A percentile compares a stretch with the other conserved stretches of the same genome.
Evolutionary conservation across 225 moss, liverwort and hornwort genomes (phyloP).

Genomic region (Sphagnum contortum): DNA sequence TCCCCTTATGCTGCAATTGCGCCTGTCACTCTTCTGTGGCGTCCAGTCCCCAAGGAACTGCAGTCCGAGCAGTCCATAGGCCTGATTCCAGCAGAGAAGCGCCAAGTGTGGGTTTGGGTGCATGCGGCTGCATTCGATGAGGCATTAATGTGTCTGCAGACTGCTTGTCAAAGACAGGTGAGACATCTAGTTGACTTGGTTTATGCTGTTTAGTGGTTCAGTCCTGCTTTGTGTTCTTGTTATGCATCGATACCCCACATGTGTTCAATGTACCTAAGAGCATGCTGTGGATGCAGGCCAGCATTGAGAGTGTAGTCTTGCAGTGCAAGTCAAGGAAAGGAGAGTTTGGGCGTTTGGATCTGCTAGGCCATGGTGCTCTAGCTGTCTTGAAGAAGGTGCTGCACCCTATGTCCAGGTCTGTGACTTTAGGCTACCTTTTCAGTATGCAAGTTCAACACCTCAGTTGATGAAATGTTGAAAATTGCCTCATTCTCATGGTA

Average conservation of each 20-base stretch:
- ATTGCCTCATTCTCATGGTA: background rate
- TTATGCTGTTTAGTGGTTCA: background rate
- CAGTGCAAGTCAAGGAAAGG: conserved; percentile 70
- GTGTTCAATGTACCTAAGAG: too few species aligned
- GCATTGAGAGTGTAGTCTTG: conserved; percentile 18
- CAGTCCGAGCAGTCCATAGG: background rate
- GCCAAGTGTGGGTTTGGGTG: conserved; percentile 92
- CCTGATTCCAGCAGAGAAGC: conserved; percentile 16
- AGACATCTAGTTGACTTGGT: background rate
- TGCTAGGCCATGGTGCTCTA: conserved; percentile 51
- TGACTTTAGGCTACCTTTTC: background rate
- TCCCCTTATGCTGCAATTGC: conserved; percentile 33
- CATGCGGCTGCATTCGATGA: conserved; percentile 76
- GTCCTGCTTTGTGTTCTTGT: background rate
- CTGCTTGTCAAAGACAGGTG: conserved; percentile 66
- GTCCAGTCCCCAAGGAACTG: conserved; percentile 13
- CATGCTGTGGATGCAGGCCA: background rate
- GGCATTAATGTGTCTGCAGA: conserved; percentile 47
- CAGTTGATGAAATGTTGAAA: too few species aligned
- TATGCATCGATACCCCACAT: too few species aligned
- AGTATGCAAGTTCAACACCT: too few species aligned
- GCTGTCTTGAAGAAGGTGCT: conserved; percentile 70
- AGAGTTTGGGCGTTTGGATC: conserved; percentile 69
- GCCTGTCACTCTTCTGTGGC: conserved; percentile 24
- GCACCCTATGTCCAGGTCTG: conserved; percentile 63